Base-by-base conservation (phyloP, 2,329 filamentous ascomycete species). In the Alternaria panax region DNA sequence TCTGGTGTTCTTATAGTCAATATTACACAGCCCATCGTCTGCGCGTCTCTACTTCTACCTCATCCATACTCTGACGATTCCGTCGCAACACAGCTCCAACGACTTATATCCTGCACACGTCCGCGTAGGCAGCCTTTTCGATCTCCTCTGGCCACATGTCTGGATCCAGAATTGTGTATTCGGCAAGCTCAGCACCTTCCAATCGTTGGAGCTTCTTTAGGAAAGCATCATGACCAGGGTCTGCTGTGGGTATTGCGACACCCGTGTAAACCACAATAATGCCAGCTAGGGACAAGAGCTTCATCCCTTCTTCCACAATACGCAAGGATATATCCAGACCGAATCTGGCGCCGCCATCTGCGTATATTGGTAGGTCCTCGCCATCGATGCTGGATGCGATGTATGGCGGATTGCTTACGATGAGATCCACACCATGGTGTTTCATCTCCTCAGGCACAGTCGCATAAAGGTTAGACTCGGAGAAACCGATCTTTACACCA, bases 61-160 rank as follows among this genome's bases (percentile, higher is more conserved):
- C 32, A 11, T 27, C 52, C 32, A 40, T 42, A 32, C 40, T 28
- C 32, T 47, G 12, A n/a, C 27, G 28, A 5, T 52, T 59, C 2
- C 56, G 36, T 7, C 42, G 60, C 52, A 71, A 34, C 18, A 69
- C 67, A 32, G 67, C 68, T 7, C 67, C 68, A 27, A 69, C 67
- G 6, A 62, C 64, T 30, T 71, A 67, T 62, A 71, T 71, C 48
- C 68, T 67, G n/a, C 68, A 61, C 18, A 69, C 64, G 14, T 69
- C 65, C 7, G 67, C 63, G 34, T 71, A 71, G 4, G 65, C 67
- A 9, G 65, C 68, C 24, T 50, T 54, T 8, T 65, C 68, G 28
- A 68, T 69, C 28, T 71, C 68, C 47, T 71, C 68, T n/a, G 68
- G 51, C 68, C 68, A 68, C 62, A 71, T 69, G 18, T 71, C 68